These are phyloP conservation scores for Chimonanthus praecox DNA, from an alignment of 164 flowering plant genomes.

Conservation along the genomic window DNA sequence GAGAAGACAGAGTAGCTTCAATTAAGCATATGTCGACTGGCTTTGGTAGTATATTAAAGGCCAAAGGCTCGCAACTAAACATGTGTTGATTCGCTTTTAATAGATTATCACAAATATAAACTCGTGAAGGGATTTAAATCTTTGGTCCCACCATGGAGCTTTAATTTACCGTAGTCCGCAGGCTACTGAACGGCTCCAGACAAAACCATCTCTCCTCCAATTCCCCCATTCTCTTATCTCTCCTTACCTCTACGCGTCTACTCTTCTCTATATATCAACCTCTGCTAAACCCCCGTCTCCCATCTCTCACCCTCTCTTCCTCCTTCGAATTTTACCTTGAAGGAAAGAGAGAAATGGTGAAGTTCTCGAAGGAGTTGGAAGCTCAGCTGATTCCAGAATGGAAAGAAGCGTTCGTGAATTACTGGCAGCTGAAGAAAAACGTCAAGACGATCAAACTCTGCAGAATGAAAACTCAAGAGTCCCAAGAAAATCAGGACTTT, in stretches of 20 bases:
- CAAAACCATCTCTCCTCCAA: neutral
- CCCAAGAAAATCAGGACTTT: constrained; percentile 5
- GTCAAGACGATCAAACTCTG: constrained; percentile 67
- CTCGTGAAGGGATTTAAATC: too few species aligned
- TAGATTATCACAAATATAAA: too few species aligned
- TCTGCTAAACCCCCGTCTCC: neutral
- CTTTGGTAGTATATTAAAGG: too few species aligned
- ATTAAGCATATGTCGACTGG: too few species aligned
- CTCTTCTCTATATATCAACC: neutral
- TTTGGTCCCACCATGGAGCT: too few species aligned
- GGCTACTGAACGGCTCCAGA: neutral
- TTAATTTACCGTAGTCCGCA: too few species aligned
- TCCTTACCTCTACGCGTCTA: neutral
- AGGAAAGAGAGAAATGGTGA: constrained; percentile 51
- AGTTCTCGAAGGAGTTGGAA: constrained; percentile 89
- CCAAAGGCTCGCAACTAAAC: too few species aligned
- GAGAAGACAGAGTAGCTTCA: too few species aligned
- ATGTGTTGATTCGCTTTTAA: too few species aligned
- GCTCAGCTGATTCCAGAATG: constrained; percentile 97
- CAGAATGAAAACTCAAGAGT: constrained; percentile 16
- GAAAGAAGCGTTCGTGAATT: constrained; percentile 83
- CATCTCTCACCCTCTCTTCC: neutral
- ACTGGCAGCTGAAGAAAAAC: constrained; percentile 76
- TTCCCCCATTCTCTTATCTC: neutral
- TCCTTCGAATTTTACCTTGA: neutral